Evolutionary conservation across 1,284 basidiomycete species (phyloP), one percentile per base, ranked within the genome.

Genomic region (Ustilago trichophora): DNA sequence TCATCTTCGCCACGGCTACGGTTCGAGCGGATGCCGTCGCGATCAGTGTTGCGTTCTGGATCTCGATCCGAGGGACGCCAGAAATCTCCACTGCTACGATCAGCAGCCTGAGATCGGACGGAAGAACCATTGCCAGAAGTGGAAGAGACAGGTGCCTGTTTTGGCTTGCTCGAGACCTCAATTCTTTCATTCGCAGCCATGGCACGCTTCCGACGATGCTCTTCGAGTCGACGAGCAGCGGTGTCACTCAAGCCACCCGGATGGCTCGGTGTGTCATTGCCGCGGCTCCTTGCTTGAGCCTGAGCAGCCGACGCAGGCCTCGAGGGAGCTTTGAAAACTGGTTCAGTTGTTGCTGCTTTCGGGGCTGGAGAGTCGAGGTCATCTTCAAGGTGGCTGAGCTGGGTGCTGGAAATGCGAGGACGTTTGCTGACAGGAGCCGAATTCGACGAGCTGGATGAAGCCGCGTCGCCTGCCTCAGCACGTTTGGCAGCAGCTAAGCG

Each of bases 401-500:
- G 55, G 4, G 58, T 48, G 35, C 43, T 33, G 9, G 55, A 46
- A n/a, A 66, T 41, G 8, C 62, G 48, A 13, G 52, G 58, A 5
- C 64, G 58, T 41, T 62, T 59, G 33, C 38, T n/a, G n/a, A n/a
- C n/a, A n/a, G n/a, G n/a, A n/a, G n/a, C n/a, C n/a, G n/a, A n/a
- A n/a, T n/a, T n/a, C n/a, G n/a, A n/a, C n/a, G n/a, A n/a, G n/a
- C n/a, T n/a, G n/a, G n/a, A n/a, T n/a, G n/a, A n/a, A n/a, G n/a
- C n/a, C n/a, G n/a, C n/a, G n/a, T n/a, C n/a, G n/a, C n/a, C n/a
- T n/a, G n/a, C 85, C 62, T 84, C 83, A 83, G 91, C 88, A 54
- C 87, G 86, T 74, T 88, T 0, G 86, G 44, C 82, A 29, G 89
- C 84, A 5, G 89, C 89, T 13, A 88, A 89, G n/a, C n/a, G n/a